phyloP scores from a whole-genome alignment of 805 yeast species.

The Starmerella vaccinii region DNA sequence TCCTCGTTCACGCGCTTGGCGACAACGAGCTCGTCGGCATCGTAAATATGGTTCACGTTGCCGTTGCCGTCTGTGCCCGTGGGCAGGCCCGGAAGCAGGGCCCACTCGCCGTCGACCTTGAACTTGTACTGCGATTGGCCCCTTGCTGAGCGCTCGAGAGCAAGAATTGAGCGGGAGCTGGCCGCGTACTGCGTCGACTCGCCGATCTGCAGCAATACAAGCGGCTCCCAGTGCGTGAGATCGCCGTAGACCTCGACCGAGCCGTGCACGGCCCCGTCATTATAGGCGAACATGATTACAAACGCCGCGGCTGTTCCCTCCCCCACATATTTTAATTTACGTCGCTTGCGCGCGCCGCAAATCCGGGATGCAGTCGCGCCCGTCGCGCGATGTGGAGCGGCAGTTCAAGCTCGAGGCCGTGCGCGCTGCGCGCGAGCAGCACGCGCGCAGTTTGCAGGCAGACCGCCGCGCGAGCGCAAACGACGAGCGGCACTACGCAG shows the following conservation, averaged over 20 bases:
- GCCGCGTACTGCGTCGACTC: constrained; percentile 19
- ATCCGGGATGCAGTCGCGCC: constrained; percentile 1
- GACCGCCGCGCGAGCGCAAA: background rate
- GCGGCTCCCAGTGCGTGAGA: constrained; percentile 24
- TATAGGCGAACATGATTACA: constrained; percentile 19
- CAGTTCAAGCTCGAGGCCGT: background rate
- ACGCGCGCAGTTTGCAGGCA: background rate
- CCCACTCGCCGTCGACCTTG: constrained; percentile 34
- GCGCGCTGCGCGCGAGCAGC: background rate
- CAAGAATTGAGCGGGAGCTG: constrained; percentile 1
- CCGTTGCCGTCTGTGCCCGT: constrained; percentile 22
- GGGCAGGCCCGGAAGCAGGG: constrained; percentile 24
- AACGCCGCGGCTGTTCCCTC: background rate
- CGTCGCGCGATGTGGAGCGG: constrained; percentile 1
- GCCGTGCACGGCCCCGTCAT: constrained; percentile 23
- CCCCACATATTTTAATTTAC: background rate
- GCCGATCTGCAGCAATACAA: constrained; percentile 20
- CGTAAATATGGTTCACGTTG: constrained; percentile 19
- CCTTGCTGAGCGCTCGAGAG: constrained; percentile 21
- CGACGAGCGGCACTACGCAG: constrained; percentile 1
- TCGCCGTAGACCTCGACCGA: constrained; percentile 32
- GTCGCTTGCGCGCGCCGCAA: background rate
- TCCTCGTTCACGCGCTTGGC: background rate
- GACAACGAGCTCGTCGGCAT: background rate
- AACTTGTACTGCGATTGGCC: constrained; percentile 30